Evolutionary conservation across 257 asterid species (phyloP).

Genomic region (Fraxinus pennsylvanica): DNA sequence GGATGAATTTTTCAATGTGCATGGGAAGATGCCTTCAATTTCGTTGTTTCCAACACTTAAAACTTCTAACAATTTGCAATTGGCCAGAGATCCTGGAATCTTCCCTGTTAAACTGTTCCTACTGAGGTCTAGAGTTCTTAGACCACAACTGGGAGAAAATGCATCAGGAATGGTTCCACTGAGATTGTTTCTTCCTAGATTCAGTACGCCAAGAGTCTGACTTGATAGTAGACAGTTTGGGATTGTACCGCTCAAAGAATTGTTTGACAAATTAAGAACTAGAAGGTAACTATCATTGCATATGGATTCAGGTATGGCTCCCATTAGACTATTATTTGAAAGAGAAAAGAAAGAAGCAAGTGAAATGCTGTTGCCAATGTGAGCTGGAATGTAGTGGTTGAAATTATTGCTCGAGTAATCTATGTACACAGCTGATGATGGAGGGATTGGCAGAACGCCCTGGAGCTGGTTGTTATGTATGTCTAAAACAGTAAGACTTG

Average conservation of each 20-base stretch:
- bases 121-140: slow-evolving; percentile 47
- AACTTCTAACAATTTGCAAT: slow-evolving; percentile 42
- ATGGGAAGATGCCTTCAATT: slow-evolving; percentile 40
- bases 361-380: slow-evolving; percentile 9
- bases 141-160: slow-evolving; percentile 29
- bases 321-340: slow-evolving; percentile 39
- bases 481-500: slow-evolving; percentile 5
- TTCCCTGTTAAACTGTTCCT: slow-evolving; percentile 39
- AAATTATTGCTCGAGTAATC: slow-evolving; percentile 49
- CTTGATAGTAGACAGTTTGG: slow-evolving; percentile 41
- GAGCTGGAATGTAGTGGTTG: slow-evolving; percentile 29
- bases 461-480: neutral
- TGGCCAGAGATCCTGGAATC: slow-evolving; percentile 42
- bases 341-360: slow-evolving; percentile 33
- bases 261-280: slow-evolving; percentile 50
- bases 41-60: slow-evolving; percentile 44
- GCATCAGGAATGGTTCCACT: slow-evolving; percentile 34
- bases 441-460: slow-evolving; percentile 39
- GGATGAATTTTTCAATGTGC: slow-evolving; percentile 17
- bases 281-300: slow-evolving; percentile 36
- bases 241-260: slow-evolving; percentile 37
- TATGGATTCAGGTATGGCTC: slow-evolving; percentile 43
- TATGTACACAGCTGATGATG: slow-evolving; percentile 32
- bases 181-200: slow-evolving; percentile 38
- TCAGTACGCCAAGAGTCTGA: slow-evolving; percentile 34